Conservation (phyloP, 371 early-diverging fungal species). For the Lichtheimia ornata region DNA sequence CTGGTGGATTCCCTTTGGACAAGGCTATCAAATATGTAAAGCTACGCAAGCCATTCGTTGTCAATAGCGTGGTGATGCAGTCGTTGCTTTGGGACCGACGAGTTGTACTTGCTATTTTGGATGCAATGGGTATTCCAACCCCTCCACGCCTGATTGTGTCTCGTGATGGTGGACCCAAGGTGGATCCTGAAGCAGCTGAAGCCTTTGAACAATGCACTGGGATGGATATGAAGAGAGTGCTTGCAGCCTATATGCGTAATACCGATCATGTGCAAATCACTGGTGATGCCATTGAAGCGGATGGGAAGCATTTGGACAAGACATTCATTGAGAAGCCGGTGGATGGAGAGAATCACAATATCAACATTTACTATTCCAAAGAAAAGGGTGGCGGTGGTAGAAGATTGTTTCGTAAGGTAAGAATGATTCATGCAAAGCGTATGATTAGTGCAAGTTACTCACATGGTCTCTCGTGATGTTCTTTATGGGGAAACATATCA, state of each 20-base stretch:
- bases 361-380: conserved; percentile 91
- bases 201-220: conserved; percentile 50
- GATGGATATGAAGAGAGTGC: conserved; percentile 50
- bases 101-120: conserved; percentile 83
- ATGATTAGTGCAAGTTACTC: too few species aligned
- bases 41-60: conserved; percentile 82
- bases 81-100: conserved; percentile 92
- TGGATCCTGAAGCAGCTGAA: conserved; percentile 44
- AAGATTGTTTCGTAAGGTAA: conserved; percentile 92
- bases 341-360: conserved; percentile 96
- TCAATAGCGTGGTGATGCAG: conserved; percentile 93
- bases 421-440: neutral
- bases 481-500: too few species aligned
- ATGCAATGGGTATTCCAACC: conserved; percentile 85
- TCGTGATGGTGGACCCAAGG: conserved; percentile 71
- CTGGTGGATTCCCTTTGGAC: conserved; percentile 91
- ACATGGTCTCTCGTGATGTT: too few species aligned
- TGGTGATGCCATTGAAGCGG: conserved; percentile 75
- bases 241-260: conserved; percentile 31
- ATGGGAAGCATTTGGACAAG: conserved; percentile 71
- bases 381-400: conserved; percentile 91
- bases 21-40: conserved; percentile 92
- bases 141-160: conserved; percentile 79
- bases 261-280: conserved; percentile 21
- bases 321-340: conserved; percentile 99